Evolutionary conservation across 345 rosid species (phyloP).

Genomic region (Camelina neglecta): DNA sequence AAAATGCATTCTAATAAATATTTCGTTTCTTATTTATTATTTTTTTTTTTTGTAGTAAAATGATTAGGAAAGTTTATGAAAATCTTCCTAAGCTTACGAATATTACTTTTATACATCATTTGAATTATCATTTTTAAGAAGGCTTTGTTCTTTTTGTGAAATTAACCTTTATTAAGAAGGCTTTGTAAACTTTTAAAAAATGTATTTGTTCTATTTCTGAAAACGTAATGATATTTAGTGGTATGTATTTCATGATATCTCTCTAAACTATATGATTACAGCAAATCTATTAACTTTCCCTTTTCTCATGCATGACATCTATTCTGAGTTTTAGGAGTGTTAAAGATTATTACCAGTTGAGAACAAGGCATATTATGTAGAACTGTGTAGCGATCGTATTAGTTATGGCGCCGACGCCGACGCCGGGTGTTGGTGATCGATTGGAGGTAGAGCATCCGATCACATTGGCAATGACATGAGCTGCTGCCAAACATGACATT

Average conservation of each 20-base stretch:
- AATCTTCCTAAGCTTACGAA: not conserved
- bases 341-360: slow-evolving; percentile 26
- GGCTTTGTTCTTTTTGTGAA: not conserved
- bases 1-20: no score
- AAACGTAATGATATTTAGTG: not conserved
- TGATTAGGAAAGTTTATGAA: not conserved
- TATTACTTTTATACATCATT: not conserved
- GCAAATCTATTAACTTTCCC: not conserved
- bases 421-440: not conserved
- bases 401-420: not conserved
- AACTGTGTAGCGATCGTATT: slow-evolving; percentile 1
- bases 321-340: slow-evolving; percentile 2
- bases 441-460: slow-evolving; percentile 27
- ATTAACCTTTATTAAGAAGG: not conserved
- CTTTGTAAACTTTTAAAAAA: not conserved
- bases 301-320: slow-evolving; percentile 1
- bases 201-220: no score
- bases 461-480: slow-evolving; percentile 20
- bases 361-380: not conserved
- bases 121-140: not conserved
- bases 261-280: not conserved
- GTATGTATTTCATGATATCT: not conserved
- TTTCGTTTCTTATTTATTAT: no score
- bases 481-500: slow-evolving; percentile 20
- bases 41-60: no score